These are phyloP conservation scores for Aspergillus sp. DNA, from an alignment of 2,329 filamentous ascomycete species.

Conservation along the genomic window DNA sequence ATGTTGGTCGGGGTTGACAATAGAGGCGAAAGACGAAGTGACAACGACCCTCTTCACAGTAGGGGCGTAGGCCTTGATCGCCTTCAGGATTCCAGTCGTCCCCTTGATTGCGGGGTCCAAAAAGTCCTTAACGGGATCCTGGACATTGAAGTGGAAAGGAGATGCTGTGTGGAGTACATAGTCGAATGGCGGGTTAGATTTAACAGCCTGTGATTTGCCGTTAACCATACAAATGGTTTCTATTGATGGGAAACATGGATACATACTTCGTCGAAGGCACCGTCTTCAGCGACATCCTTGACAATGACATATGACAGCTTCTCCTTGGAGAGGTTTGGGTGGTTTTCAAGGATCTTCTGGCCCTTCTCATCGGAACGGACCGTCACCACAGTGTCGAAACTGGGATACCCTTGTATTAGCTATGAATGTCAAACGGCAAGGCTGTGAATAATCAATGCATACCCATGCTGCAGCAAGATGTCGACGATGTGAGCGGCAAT, in stretches of 20 bases:
- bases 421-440: background rate
- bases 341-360: slow-evolving; percentile 51
- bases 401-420: slow-evolving; percentile 18
- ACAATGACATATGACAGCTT: slow-evolving; percentile 62
- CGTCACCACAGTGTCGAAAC: slow-evolving; percentile 57
- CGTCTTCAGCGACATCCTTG: slow-evolving; percentile 61
- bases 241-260: background rate
- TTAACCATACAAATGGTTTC: slow-evolving; percentile 2
- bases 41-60: slow-evolving; percentile 67
- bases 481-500: slow-evolving; percentile 61
- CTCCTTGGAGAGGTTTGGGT: slow-evolving; percentile 46
- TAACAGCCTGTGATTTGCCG: slow-evolving; percentile 38
- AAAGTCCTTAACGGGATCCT: slow-evolving; percentile 60
- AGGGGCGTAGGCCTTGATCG: slow-evolving; percentile 55
- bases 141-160: slow-evolving; percentile 66
- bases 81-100: slow-evolving; percentile 56
- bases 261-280: slow-evolving; percentile 58
- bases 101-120: slow-evolving; percentile 58
- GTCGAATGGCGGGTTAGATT: slow-evolving; percentile 60
- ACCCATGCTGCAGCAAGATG: slow-evolving; percentile 49
- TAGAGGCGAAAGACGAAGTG: slow-evolving; percentile 63
- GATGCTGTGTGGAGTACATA: slow-evolving; percentile 68
- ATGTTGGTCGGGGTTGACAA: slow-evolving; percentile 44
- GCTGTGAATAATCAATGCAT: slow-evolving; percentile 1
- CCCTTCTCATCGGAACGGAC: slow-evolving; percentile 58